These are phyloP conservation scores for Aspergillus costaricaensis DNA, from an alignment of 2,329 filamentous ascomycete species.

Conservation along the genomic window DNA sequence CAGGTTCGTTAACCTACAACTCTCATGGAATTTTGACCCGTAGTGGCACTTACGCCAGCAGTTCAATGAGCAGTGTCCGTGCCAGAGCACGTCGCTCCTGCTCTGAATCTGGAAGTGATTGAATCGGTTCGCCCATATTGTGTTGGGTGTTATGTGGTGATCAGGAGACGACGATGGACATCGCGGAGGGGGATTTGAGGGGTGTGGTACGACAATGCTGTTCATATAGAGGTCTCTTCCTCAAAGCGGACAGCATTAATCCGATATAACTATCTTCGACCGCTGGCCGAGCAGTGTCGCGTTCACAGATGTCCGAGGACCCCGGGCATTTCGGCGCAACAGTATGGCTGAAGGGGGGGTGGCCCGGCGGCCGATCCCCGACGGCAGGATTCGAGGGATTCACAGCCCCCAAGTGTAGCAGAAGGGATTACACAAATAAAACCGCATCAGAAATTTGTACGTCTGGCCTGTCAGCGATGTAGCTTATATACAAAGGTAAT, in stretches of 20 bases:
- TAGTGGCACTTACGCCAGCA: background rate
- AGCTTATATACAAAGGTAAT: background rate
- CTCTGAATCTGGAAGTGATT: background rate
- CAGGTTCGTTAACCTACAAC: background rate
- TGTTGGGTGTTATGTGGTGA: background rate
- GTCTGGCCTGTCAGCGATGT: background rate
- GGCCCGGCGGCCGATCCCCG: background rate
- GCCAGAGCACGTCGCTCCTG: background rate
- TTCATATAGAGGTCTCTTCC: background rate
- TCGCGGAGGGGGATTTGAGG: background rate
- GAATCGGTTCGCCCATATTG: background rate
- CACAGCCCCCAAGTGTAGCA: background rate
- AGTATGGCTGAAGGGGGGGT: background rate
- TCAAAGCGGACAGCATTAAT: background rate
- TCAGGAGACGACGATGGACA: background rate
- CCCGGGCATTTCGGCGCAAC: background rate
- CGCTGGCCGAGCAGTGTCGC: background rate
- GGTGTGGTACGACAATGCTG: background rate
- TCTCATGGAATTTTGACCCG: background rate
- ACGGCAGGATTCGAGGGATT: background rate
- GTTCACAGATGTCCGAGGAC: background rate
- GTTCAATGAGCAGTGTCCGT: constrained; percentile 1
- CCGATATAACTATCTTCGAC: background rate
- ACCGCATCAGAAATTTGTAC: background rate
- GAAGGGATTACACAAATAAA: no score